Base-by-base conservation (phyloP, 2,329 filamentous ascomycete genomes). In the Diplodia scrobiculata region DNA sequence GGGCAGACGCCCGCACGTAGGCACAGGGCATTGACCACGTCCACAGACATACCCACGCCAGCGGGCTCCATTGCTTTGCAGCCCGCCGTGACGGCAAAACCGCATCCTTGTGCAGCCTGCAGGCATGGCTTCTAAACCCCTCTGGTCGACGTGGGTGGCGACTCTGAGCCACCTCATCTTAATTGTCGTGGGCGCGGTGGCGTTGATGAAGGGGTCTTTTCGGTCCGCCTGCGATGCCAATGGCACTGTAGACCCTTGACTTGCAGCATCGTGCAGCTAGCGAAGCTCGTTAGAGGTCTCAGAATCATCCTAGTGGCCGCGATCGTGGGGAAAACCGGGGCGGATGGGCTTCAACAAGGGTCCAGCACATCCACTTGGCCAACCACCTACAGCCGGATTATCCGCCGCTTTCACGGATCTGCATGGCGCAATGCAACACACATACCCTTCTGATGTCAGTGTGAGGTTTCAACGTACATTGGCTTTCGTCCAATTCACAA, bases 261-360 rank as follows among this genome's bases (percentile, higher is more conserved):
- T 9, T 60, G 38, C 38, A 47, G 55, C 25, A 13, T 13, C 53
- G n/a, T 58, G 53, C 34, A 41, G 53, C 34, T 32, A 41, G 38
- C 29, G 55, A 59, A 59, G 25, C 38, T 17, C 25, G 38, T 48
- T 47, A 36, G 14, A 60, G 9, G 38, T 60, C 47, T 48, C 25
- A 48, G 25, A 58, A 13, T 21, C 55, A 48, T 32, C 10, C 38
- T n/a, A 21, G 55, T 25, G 21, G 36, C 38, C 19, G 29, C 36
- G 41, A 45, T n/a, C 41, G 21, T 58, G 53, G 36, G 53, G 21
- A 45, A 21, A 60, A 14, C 47, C 55, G 55, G 55, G 4, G 55
- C 55, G 29, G 47, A 29, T 34, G 55, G 47, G 41, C 55, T 32
- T 48, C 6, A 38, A 13, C 55, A 32, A 48, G 55, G 36, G 21